phyloP scores from a whole-genome alignment of 768 basidiomycete genomes.

The Asterophora parasitica region DNA sequence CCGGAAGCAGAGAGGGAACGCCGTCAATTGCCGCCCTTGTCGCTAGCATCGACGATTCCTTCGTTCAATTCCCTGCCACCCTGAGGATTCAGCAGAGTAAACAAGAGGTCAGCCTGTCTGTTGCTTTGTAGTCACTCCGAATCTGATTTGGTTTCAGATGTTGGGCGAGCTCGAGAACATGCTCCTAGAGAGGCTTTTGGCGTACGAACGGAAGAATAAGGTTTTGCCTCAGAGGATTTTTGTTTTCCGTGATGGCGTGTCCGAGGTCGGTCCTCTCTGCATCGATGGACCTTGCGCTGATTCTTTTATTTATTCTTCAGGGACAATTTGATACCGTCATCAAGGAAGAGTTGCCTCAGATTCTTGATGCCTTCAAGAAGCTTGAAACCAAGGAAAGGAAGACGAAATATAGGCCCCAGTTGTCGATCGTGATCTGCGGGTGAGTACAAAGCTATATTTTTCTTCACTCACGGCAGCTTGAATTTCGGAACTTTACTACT shows the following conservation, averaged over 20 bases:
- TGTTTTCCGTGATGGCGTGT: conserved; percentile 79
- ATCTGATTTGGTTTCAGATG: conserved; percentile 48
- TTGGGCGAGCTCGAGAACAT: conserved; percentile 59
- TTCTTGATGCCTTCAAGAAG: conserved; percentile 55
- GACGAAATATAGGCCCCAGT: conserved; percentile 48
- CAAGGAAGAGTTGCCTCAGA: conserved; percentile 54
- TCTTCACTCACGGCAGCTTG: neutral
- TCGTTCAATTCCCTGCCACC: conserved; percentile 77
- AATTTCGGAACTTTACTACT: neutral
- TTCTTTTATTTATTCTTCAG: conserved; percentile 28
- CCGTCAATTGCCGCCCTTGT: conserved; percentile 85
- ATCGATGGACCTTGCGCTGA: neutral
- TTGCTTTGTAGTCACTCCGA: neutral
- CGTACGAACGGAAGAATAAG: conserved; percentile 52
- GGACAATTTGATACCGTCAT: conserved; percentile 70
- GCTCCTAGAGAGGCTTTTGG: conserved; percentile 64
- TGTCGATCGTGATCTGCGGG: conserved; percentile 79
- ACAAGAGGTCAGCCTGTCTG: conserved; percentile 31
- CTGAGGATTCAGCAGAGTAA: conserved; percentile 59
- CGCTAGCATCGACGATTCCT: conserved; percentile 63
- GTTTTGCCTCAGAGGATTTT: conserved; percentile 62
- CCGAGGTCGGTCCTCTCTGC: conserved; percentile 46
- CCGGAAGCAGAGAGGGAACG: conserved; percentile 60
- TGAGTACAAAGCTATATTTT: conserved; percentile 14
- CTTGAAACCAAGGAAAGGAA: conserved; percentile 37